phyloP scores from a whole-genome alignment of 768 basidiomycete species.

The Favolaschia claudopus region DNA sequence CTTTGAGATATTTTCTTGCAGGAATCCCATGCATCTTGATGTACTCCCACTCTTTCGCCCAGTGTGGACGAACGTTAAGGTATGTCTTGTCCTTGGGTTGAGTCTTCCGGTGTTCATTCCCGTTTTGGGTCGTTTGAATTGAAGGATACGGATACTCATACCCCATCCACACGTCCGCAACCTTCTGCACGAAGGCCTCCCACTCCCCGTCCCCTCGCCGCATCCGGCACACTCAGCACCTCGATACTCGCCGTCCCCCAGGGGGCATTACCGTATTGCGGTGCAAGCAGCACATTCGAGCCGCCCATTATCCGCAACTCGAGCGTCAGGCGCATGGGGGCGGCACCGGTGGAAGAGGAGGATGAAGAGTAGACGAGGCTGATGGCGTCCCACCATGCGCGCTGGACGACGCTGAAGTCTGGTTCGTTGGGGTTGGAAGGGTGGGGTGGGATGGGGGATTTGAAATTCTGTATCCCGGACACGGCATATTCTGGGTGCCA shows the following conservation, averaged over 20 bases:
- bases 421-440: constrained; percentile 17
- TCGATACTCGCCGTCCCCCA: constrained; percentile 34
- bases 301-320: constrained; percentile 36
- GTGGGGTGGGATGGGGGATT: constrained; percentile 29
- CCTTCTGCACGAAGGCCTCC: constrained; percentile 29
- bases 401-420: too few species aligned
- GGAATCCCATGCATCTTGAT: constrained; percentile 29
- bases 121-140: constrained; percentile 29
- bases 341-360: too few species aligned
- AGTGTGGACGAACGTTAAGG: constrained; percentile 35
- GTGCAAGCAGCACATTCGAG: constrained; percentile 31
- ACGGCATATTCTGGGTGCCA: constrained; percentile 32
- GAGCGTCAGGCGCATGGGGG: too few species aligned
- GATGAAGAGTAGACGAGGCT: too few species aligned
- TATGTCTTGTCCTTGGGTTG: too few species aligned
- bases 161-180: constrained; percentile 34
- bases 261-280: constrained; percentile 31
- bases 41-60: constrained; percentile 38
- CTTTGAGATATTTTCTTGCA: constrained; percentile 30
- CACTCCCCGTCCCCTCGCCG: constrained; percentile 24
- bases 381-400: too few species aligned
- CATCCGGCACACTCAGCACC: constrained; percentile 32
- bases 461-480: constrained; percentile 35
- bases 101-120: constrained; percentile 12
- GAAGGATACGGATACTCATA: too few species aligned